phyloP scores from a whole-genome alignment of 306 rosid species.

The Dalbergia cochinchinensis region DNA sequence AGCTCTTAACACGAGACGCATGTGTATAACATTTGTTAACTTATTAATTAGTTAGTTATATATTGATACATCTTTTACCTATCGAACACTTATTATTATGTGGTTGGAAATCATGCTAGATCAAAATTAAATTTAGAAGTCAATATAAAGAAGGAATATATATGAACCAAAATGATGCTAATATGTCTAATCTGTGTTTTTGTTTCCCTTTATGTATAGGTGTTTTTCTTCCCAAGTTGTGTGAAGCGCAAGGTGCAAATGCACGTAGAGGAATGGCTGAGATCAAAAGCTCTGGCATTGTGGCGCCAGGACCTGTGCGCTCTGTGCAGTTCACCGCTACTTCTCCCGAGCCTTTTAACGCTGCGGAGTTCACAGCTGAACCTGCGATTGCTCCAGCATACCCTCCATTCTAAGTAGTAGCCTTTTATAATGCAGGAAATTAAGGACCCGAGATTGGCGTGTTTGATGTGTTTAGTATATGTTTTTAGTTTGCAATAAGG shows the following conservation, averaged over 20 bases:
- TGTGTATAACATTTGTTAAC: too few species aligned
- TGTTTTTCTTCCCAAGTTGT: constrained; percentile 85
- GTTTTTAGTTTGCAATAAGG: neutral
- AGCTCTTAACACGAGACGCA: too few species aligned
- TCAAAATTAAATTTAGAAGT: too few species aligned
- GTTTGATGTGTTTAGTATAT: neutral
- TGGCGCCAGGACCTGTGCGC: constrained; percentile 71
- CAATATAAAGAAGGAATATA: too few species aligned
- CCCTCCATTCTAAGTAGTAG: constrained; percentile 40
- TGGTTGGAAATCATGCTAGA: too few species aligned
- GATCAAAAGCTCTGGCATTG: constrained; percentile 70
- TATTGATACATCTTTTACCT: too few species aligned
- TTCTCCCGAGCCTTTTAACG: constrained; percentile 28
- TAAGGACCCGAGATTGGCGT: neutral
- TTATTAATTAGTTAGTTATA: too few species aligned
- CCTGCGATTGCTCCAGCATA: constrained; percentile 45
- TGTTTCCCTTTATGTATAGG: constrained; percentile 45
- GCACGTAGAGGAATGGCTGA: constrained; percentile 74
- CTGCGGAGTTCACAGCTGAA: constrained; percentile 27
- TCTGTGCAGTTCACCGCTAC: constrained; percentile 39
- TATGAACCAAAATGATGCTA: neutral
- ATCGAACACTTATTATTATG: too few species aligned
- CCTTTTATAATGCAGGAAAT: too few species aligned
- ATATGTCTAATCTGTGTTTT: neutral
- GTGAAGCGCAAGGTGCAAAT: constrained; percentile 66